phyloP scores from a whole-genome alignment of 208 protist species.

The Leishmania arabica region DNA sequence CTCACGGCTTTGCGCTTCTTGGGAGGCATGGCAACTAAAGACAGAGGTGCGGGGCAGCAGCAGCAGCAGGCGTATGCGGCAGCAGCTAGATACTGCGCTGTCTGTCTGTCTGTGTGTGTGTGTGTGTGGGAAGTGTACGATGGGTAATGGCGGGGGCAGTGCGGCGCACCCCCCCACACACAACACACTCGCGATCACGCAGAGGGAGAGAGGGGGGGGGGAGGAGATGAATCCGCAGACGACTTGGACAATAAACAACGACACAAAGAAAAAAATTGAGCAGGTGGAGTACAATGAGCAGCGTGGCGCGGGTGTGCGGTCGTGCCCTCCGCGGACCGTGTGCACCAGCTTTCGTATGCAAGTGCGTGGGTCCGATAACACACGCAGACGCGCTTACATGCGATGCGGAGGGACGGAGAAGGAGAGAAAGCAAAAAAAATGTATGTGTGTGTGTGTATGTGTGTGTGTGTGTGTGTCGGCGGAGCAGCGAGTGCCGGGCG shows the following conservation, averaged over 20 bases:
- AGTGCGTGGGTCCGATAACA: neutral
- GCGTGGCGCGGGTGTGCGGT: neutral
- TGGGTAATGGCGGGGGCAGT: neutral
- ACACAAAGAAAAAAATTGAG: neutral
- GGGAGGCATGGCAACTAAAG: constrained; percentile 1
- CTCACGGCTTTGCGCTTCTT: constrained; percentile 4
- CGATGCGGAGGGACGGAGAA: neutral
- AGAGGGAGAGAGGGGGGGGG: neutral
- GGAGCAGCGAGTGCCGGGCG: neutral
- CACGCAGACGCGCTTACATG: neutral
- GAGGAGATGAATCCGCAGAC: neutral
- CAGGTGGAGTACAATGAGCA: neutral
- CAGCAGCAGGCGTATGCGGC: neutral
- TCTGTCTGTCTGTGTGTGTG: neutral
- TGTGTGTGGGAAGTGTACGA: neutral
- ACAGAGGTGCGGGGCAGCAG: neutral
- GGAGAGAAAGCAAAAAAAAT: neutral
- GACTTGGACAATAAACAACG: neutral
- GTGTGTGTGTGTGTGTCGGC: neutral
- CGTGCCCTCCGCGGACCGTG: neutral
- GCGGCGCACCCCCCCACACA: neutral
- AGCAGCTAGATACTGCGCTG: neutral
- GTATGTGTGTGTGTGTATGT: too few relatives aligned
- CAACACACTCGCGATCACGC: constrained; percentile 12
- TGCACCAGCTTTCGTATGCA: neutral